Percentiles rank a stretch among this genome's conserved stretches.
These are phyloP conservation scores for Raddia guianensis DNA, from an alignment of 176 grass and related monocot species.

Conservation along the genomic window DNA sequence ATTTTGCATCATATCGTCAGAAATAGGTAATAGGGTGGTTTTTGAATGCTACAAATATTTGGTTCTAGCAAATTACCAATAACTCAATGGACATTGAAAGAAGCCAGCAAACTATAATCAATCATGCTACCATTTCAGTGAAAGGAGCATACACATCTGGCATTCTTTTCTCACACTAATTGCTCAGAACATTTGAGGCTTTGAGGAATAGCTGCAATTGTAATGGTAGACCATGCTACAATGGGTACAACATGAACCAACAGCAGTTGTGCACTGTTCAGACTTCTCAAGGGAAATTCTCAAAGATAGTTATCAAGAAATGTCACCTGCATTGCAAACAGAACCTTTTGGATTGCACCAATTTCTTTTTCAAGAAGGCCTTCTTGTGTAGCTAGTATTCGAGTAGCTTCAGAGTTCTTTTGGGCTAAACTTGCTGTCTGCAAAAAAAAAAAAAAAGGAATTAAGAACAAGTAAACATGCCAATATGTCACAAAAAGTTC, in stretches of 20 bases:
- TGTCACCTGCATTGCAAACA: slow-evolving; percentile 81
- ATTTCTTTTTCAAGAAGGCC: slow-evolving; percentile 69
- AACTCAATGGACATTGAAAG: background rate
- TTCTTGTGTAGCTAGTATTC: slow-evolving; percentile 63
- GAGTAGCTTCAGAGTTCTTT: slow-evolving; percentile 78
- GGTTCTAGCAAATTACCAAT: background rate
- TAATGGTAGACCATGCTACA: slow-evolving; percentile 5
- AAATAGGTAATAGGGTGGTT: slow-evolving; percentile 2
- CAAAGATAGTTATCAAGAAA: background rate
- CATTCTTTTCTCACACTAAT: background rate
- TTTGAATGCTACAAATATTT: background rate
- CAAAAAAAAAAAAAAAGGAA: slow-evolving; percentile 8
- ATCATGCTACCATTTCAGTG: background rate
- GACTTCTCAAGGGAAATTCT: background rate
- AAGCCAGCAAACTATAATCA: background rate
- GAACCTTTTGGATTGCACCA: slow-evolving; percentile 67
- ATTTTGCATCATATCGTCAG: background rate
- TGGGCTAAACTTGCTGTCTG: slow-evolving; percentile 69
- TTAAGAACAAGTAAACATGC: background rate
- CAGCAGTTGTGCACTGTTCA: background rate
- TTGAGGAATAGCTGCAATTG: background rate
- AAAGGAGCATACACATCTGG: slow-evolving; percentile 3
- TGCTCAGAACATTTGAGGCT: slow-evolving; percentile 18
- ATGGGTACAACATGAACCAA: background rate
- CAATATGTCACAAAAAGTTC: background rate